These are phyloP conservation scores for Cicer bijugum DNA, from an alignment of 306 rosid genomes.

Conservation along the genomic window DNA sequence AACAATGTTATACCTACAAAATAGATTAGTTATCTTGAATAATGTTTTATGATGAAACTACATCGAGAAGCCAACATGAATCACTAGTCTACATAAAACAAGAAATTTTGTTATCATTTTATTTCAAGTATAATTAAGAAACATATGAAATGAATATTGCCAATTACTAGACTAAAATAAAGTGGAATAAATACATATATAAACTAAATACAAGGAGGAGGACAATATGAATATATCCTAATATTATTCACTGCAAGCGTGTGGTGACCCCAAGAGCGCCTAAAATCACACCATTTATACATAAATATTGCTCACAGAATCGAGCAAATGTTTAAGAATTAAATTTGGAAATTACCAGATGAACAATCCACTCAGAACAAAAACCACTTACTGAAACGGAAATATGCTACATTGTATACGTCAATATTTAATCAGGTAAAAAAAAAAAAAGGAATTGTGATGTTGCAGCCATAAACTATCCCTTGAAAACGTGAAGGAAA, in stretches of 20 bases:
- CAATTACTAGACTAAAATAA: conserved; percentile 28
- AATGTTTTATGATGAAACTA: conserved; percentile 32
- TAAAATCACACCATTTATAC: conserved; percentile 23
- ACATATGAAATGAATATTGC: conserved; percentile 8
- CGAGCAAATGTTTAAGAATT: background rate
- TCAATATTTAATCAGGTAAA: conserved; percentile 18
- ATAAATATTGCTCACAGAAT: conserved; percentile 1
- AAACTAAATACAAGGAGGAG: conserved; percentile 29
- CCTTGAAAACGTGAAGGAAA: conserved; percentile 26
- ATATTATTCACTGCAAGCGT: background rate
- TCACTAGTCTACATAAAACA: conserved; percentile 18
- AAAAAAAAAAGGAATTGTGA: background rate
- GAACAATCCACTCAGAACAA: conserved; percentile 7
- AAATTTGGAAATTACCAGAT: background rate
- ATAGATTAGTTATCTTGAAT: conserved; percentile 20
- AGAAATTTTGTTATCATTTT: conserved; percentile 14
- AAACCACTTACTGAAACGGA: conserved; percentile 7
- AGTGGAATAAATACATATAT: conserved; percentile 6
- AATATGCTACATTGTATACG: conserved; percentile 1
- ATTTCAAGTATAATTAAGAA: conserved; percentile 14
- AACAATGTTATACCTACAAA: conserved; percentile 24
- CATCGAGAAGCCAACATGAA: conserved; percentile 30
- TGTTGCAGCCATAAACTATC: conserved; percentile 18
- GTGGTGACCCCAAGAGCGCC: background rate
- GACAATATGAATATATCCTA: conserved; percentile 22